These are phyloP conservation scores for Colletotrichum trifolii DNA, from an alignment of 2,329 filamentous ascomycete genomes.

Conservation along the genomic window DNA sequence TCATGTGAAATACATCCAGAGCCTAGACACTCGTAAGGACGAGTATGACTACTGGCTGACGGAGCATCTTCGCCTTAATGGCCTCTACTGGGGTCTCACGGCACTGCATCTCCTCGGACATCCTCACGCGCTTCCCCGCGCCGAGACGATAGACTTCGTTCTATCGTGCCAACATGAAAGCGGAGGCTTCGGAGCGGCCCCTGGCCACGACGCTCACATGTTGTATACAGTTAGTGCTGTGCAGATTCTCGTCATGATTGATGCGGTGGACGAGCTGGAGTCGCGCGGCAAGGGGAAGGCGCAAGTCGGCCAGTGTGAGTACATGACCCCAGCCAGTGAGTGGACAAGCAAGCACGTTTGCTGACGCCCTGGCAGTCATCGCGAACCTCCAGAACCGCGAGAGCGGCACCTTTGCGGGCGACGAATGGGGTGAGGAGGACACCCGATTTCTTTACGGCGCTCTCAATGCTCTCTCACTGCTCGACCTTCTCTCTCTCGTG, in stretches of 20 bases:
- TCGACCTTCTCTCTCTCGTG: slow-evolving; percentile 78
- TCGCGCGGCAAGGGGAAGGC: slow-evolving; percentile 74
- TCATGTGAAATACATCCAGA: slow-evolving; percentile 94
- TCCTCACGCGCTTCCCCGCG: slow-evolving; percentile 83
- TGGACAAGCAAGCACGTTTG: too few species aligned
- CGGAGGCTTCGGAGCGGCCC: slow-evolving; percentile 93
- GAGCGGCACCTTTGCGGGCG: slow-evolving; percentile 90
- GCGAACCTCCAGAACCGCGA: slow-evolving; percentile 81
- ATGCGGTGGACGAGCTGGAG: slow-evolving; percentile 88
- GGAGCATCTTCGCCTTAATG: slow-evolving; percentile 94
- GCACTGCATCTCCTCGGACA: slow-evolving; percentile 86
- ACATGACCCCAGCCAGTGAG: background rate
- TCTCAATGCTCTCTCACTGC: slow-evolving; percentile 87
- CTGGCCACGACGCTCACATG: slow-evolving; percentile 95
- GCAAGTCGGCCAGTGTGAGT: slow-evolving; percentile 83
- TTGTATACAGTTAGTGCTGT: slow-evolving; percentile 95
- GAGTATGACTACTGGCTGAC: slow-evolving; percentile 98
- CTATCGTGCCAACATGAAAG: slow-evolving; percentile 90
- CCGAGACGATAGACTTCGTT: slow-evolving; percentile 90
- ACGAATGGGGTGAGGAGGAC: slow-evolving; percentile 96
- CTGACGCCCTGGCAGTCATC: slow-evolving; percentile 67
- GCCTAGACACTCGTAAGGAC: slow-evolving; percentile 90
- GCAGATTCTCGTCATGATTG: slow-evolving; percentile 88
- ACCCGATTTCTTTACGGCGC: slow-evolving; percentile 94
- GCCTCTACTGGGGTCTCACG: slow-evolving; percentile 95